Conservation (phyloP, 164 flowering plant species). For the Nymphaea colorata region DNA sequence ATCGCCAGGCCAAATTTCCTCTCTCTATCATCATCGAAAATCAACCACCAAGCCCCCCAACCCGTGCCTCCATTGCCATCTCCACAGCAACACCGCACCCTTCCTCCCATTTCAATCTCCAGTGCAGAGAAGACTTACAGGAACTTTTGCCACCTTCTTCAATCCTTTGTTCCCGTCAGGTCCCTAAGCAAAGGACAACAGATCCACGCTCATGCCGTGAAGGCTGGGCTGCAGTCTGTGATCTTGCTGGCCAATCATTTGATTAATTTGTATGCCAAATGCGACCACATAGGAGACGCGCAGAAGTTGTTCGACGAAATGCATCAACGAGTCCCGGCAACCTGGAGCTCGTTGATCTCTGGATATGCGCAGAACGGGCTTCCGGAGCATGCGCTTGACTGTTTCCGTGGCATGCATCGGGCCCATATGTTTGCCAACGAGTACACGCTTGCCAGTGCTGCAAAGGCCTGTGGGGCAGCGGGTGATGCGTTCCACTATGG, state of each 20-base stretch:
- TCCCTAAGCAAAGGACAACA: slow-evolving; percentile 48
- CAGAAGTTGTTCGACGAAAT: slow-evolving; percentile 46
- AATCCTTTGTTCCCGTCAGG: slow-evolving; percentile 36
- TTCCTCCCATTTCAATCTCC: slow-evolving; percentile 5
- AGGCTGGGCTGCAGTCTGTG: slow-evolving; percentile 35
- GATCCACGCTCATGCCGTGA: slow-evolving; percentile 65
- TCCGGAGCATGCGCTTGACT: slow-evolving; percentile 43
- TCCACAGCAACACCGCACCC: background rate
- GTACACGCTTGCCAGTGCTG: slow-evolving; percentile 53
- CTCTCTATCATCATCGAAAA: background rate
- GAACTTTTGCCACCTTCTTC: slow-evolving; percentile 38
- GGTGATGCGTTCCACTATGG: slow-evolving; percentile 26
- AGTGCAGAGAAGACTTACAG: slow-evolving; percentile 29
- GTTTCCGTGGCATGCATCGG: slow-evolving; percentile 43
- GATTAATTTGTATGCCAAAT: slow-evolving; percentile 81
- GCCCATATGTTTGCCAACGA: slow-evolving; percentile 41
- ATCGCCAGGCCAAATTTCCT: background rate
- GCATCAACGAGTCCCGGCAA: slow-evolving; percentile 28
- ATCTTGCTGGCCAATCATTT: slow-evolving; percentile 60
- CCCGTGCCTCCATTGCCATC: slow-evolving; percentile 1
- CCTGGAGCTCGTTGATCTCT: slow-evolving; percentile 86
- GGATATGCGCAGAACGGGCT: slow-evolving; percentile 73
- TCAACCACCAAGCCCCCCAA: background rate
- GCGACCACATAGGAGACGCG: slow-evolving; percentile 44
- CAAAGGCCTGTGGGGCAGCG: slow-evolving; percentile 52